A percentile compares a stretch with the other conserved stretches of the same genome.
These are phyloP conservation scores for Clathrospora elynae DNA, from an alignment of 2,329 filamentous ascomycete genomes.

Conservation along the genomic window DNA sequence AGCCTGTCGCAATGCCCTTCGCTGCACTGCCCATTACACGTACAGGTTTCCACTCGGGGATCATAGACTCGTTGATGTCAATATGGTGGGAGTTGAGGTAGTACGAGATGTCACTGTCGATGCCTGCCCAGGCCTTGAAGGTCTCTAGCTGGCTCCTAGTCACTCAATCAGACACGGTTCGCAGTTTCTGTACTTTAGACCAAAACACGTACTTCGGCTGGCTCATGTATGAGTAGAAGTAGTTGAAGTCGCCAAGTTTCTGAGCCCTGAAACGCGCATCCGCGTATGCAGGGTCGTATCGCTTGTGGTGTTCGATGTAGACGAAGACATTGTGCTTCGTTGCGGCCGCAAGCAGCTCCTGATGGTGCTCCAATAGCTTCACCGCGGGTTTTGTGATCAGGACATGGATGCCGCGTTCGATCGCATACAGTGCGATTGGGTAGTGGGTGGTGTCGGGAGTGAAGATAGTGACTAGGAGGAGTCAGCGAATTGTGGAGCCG, in stretches of 20 bases:
- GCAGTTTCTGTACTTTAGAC: constrained; percentile 49
- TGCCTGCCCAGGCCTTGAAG: constrained; percentile 92
- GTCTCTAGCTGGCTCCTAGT: constrained; percentile 90
- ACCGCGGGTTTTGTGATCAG: constrained; percentile 94
- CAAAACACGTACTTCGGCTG: constrained; percentile 58
- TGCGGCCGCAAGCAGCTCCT: constrained; percentile 73
- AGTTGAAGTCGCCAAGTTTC: constrained; percentile 91
- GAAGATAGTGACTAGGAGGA: constrained; percentile 80
- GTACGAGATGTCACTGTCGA: constrained; percentile 92
- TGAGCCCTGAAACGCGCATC: constrained; percentile 80
- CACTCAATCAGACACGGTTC: constrained; percentile 68
- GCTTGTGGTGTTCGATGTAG: constrained; percentile 96
- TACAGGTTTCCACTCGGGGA: constrained; percentile 76
- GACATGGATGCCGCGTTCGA: constrained; percentile 85
- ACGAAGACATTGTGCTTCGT: constrained; percentile 81
- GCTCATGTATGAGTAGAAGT: constrained; percentile 97
- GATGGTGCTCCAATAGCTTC: constrained; percentile 80
- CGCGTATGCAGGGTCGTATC: constrained; percentile 89
- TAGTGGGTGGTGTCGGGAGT: constrained; percentile 93
- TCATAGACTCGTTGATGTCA: constrained; percentile 92
- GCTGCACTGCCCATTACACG: constrained; percentile 79
- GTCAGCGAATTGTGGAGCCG: not conserved
- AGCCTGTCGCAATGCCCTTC: constrained; percentile 74
- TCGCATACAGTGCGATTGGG: constrained; percentile 89
- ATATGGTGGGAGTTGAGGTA: constrained; percentile 96